Evolutionary conservation across 129 eudicot genomes (phyloP), one percentile per base, ranked within the genome.

Genomic region (Artemisia tridentata): DNA sequence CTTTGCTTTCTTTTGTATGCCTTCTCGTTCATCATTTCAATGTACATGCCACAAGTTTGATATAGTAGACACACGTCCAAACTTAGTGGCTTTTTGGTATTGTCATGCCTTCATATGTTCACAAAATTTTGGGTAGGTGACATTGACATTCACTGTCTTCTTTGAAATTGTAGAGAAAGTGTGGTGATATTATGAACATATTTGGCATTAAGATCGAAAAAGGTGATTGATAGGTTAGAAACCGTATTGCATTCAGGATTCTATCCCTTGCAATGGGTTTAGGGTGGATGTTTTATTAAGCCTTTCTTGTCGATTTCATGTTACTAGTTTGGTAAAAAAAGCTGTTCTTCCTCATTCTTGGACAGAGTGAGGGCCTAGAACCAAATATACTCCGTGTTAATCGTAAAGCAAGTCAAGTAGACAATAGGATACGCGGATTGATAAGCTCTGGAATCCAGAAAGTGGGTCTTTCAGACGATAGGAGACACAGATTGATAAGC

Each of bases 11-110:
- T 20, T 46, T 14, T 51, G 8, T 68, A 51, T 51, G 61, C 45
- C 34, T 46, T 20, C 41, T 29, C 14, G 57, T 50, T 68, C 72
- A 49, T 51, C 60, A 50, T 68, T 51, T 47, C 43, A 38, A 29
- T 52, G 17, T 38, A 51, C 12, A 34, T 23, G 20, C 62, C 62
- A 48, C 19, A 65, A 45, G 55, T 41, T 45, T 47, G 62, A 29
- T 68, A 51, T n/a, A 23, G 25, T 4, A 52, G 62, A 18, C 41
- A 47, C 57, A 48, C 10, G 4, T 38, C 68, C 51, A 61, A 61
- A 55, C 11, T 65, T 65, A 15, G 10, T 45, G 19, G n/a, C 46
- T 18, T 20, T 16, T 65, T 62, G 9, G 56, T 7, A 51, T 51
- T 1, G 17, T 16, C 17, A 51, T 15, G 7, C 5, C 19, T 14